A percentile compares a stretch with the other conserved stretches of the same genome.
Conservation (phyloP, 2,329 filamentous ascomycete genomes). For the Shiraia sp. region DNA sequence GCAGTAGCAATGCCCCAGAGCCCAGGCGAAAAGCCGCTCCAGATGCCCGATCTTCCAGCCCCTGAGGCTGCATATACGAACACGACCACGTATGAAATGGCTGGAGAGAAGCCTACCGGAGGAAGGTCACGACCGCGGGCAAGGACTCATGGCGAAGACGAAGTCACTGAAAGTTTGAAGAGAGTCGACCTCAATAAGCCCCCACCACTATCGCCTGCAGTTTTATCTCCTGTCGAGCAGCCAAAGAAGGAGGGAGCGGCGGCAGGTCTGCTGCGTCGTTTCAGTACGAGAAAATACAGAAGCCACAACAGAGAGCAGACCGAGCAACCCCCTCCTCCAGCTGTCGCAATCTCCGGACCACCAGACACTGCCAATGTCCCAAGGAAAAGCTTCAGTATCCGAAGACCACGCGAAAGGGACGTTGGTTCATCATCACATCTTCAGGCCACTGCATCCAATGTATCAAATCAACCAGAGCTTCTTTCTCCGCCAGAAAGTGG, state of each 20-base stretch:
- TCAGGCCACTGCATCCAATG: constrained; percentile 55
- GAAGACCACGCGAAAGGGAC: constrained; percentile 60
- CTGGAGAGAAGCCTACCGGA: constrained; percentile 83
- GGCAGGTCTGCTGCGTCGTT: constrained; percentile 79
- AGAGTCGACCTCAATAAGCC: constrained; percentile 61
- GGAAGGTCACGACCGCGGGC: constrained; percentile 82
- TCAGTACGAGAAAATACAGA: constrained; percentile 82
- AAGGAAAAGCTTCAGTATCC: constrained; percentile 88
- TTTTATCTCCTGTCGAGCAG: constrained; percentile 56
- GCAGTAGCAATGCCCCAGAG: constrained; percentile 60
- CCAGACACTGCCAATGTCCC: constrained; percentile 66
- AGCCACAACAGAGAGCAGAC: constrained; percentile 57
- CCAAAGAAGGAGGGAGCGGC: constrained; percentile 87
- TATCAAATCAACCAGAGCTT: constrained; percentile 75
- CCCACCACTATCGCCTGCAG: constrained; percentile 53
- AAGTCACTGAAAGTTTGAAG: constrained; percentile 74
- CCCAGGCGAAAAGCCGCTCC: constrained; percentile 60
- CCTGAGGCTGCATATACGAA: constrained; percentile 92
- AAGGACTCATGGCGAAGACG: constrained; percentile 92
- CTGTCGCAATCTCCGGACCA: constrained; percentile 79
- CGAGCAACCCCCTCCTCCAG: constrained; percentile 69
- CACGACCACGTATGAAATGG: constrained; percentile 79
- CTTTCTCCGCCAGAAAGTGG: constrained; percentile 70
- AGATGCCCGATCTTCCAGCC: constrained; percentile 74
- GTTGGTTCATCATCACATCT: constrained; percentile 56